phyloP scores from a whole-genome alignment of 306 rosid species.

The Biancaea sappan region DNA sequence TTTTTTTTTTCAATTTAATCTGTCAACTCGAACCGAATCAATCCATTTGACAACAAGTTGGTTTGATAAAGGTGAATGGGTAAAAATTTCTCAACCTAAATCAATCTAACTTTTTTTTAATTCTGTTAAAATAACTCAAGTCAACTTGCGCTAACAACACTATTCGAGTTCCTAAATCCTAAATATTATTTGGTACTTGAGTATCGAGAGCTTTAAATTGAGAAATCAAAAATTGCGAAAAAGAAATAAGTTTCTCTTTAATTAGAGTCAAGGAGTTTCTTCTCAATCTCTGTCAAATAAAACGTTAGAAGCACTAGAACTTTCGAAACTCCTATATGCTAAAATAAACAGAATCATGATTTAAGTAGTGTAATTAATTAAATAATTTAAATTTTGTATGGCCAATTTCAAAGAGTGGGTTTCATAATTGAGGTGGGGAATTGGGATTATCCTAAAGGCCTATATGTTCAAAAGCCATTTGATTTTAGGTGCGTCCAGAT shows the following conservation, averaged over 20 bases:
- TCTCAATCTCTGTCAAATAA: not conserved
- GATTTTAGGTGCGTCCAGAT: slow-evolving; percentile 50
- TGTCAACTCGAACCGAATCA: too few species aligned
- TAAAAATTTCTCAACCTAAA: too few species aligned
- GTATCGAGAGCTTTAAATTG: too few species aligned
- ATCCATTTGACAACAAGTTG: too few species aligned
- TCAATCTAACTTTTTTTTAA: too few species aligned
- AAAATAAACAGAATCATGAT: not conserved
- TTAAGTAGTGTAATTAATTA: slow-evolving; percentile 12
- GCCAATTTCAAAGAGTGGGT: not conserved
- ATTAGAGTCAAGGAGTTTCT: not conserved
- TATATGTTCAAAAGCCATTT: slow-evolving; percentile 23
- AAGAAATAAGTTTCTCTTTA: too few species aligned
- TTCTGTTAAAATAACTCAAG: too few species aligned
- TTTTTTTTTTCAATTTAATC: too few species aligned
- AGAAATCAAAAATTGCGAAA: not conserved
- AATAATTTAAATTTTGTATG: not conserved
- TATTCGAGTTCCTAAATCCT: not conserved
- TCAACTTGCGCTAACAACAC: too few species aligned
- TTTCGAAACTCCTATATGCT: not conserved
- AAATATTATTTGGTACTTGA: not conserved
- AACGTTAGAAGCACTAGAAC: not conserved
- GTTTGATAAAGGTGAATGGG: too few species aligned
- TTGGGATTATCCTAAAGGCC: slow-evolving; percentile 19
- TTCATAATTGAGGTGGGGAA: slow-evolving; percentile 41